Evolutionary conservation across 2,329 filamentous ascomycete species (phyloP).

Genomic region (Phyllosticta paracitricarpa): DNA sequence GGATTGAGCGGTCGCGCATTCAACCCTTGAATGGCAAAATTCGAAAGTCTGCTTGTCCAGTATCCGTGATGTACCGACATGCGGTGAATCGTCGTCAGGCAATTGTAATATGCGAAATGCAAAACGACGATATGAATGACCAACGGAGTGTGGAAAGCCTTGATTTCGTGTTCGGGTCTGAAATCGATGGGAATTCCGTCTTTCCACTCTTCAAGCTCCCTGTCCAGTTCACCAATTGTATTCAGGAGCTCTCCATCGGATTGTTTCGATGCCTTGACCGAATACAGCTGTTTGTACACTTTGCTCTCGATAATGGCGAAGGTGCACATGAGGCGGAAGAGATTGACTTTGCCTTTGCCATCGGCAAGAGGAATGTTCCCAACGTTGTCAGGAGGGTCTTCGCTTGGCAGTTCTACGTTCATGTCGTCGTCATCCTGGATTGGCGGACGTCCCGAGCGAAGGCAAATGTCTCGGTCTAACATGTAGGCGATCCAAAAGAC

Average conservation of each 20-base stretch:
- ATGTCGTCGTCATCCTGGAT: slow-evolving; percentile 73
- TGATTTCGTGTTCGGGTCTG: slow-evolving; percentile 94
- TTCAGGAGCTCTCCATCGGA: slow-evolving; percentile 88
- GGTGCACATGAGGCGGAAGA: slow-evolving; percentile 87
- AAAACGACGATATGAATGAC: slow-evolving; percentile 89
- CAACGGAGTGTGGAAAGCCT: slow-evolving; percentile 82
- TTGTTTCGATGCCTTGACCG: slow-evolving; percentile 82
- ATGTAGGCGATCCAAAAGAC: slow-evolving; percentile 72
- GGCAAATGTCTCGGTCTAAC: slow-evolving; percentile 63
- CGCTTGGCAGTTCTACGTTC: slow-evolving; percentile 91
- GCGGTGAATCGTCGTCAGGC: slow-evolving; percentile 90
- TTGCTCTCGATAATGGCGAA: slow-evolving; percentile 87
- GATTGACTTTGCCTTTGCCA: slow-evolving; percentile 84
- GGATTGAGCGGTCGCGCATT: slow-evolving; percentile 88
- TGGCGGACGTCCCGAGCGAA: slow-evolving; percentile 61
- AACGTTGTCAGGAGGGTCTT: slow-evolving; percentile 82
- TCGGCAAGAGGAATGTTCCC: slow-evolving; percentile 87
- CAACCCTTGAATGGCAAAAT: slow-evolving; percentile 88
- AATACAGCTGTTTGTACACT: slow-evolving; percentile 89
- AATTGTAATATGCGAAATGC: slow-evolving; percentile 97
- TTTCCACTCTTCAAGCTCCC: slow-evolving; percentile 81
- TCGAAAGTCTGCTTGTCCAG: slow-evolving; percentile 90
- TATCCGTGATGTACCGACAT: slow-evolving; percentile 98
- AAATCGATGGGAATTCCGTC: slow-evolving; percentile 91
- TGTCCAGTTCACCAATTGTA: slow-evolving; percentile 89